Evolutionary conservation across 2,329 filamentous ascomycete genomes (phyloP), one percentile per base, ranked within the genome.

Genomic region (Truncatella angustata): DNA sequence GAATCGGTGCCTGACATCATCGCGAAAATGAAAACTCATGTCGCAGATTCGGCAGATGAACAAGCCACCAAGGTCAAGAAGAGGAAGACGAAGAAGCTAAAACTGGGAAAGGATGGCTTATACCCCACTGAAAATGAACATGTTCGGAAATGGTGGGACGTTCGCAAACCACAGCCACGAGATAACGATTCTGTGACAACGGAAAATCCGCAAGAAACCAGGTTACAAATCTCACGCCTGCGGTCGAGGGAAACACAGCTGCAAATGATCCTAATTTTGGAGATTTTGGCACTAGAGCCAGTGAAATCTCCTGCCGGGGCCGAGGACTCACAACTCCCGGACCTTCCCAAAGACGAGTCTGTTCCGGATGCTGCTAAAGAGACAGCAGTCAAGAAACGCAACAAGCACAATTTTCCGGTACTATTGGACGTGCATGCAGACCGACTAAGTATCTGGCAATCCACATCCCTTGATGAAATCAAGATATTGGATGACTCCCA

Each of bases 371-470:
- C 62, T 9, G 65, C 63, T 30, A 68, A 70, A 36, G 68, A 71
- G 32, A 54, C 56, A 10, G 58, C 51, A 2, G 60, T 66, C 18
- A 86, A 81, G 66, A 88, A 86, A 60, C 70, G 77, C 32, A 82
- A 71, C 65, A 82, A 81, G 51, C 81, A 87, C 57, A 84, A 91
- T 59, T 71, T 90, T 5, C 77, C 79, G 1, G 71, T 84, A 6
- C 75, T 90, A 18, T 73, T 91, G 4, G 89, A 93, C 62, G 75
- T 91, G 0, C 81, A 91, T 48, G 81, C 90, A 6, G 90, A 94
- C 66, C 84, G 87, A 43, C 73, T 94, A 21, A 90, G 87, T 61
- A 94, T 94, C 54, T 93, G 89, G 89, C 87, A 92, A 63, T 90
- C 88, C 3, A 85, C 89, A 6, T 83, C 85, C 32, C 72, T 83